Evolutionary conservation across 2,329 filamentous ascomycete species (phyloP).

Genomic region (Colletotrichum lini): DNA sequence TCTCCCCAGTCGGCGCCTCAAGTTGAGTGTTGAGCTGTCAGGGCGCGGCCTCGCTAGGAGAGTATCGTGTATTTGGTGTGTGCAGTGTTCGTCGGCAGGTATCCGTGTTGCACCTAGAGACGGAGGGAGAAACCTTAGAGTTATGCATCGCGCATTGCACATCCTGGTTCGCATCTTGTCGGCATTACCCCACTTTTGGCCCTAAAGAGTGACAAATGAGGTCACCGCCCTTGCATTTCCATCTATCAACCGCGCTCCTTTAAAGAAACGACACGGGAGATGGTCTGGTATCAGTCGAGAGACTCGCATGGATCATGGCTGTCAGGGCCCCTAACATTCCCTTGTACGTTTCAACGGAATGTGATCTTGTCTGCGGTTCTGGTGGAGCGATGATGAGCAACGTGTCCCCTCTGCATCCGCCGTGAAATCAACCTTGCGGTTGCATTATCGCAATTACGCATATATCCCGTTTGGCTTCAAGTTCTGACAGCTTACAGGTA

Average conservation of each 20-base stretch:
- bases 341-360: conserved; percentile 25
- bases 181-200: conserved; percentile 37
- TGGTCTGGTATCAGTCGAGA: conserved; percentile 8
- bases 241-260: conserved; percentile 16
- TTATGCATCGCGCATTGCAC: conserved; percentile 7
- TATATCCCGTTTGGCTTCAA: too few relatives aligned
- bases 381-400: too few relatives aligned
- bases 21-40: conserved; percentile 12
- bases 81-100: too few relatives aligned
- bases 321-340: conserved; percentile 3
- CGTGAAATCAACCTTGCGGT: too few relatives aligned
- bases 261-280: conserved; percentile 23
- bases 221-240: conserved; percentile 35
- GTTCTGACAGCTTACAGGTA: too few relatives aligned
- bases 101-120: too few relatives aligned
- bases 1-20: conserved; percentile 21
- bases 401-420: too few relatives aligned
- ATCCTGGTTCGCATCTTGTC: conserved; percentile 15
- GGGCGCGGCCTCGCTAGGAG: background rate
- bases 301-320: conserved; percentile 33
- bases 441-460: too few relatives aligned
- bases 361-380: background rate
- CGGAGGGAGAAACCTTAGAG: background rate
- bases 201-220: conserved; percentile 33
- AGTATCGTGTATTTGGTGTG: too few relatives aligned